Evolutionary conservation across 2,329 filamentous ascomycete genomes (phyloP).

Genomic region (Atkinsonella texensis): DNA sequence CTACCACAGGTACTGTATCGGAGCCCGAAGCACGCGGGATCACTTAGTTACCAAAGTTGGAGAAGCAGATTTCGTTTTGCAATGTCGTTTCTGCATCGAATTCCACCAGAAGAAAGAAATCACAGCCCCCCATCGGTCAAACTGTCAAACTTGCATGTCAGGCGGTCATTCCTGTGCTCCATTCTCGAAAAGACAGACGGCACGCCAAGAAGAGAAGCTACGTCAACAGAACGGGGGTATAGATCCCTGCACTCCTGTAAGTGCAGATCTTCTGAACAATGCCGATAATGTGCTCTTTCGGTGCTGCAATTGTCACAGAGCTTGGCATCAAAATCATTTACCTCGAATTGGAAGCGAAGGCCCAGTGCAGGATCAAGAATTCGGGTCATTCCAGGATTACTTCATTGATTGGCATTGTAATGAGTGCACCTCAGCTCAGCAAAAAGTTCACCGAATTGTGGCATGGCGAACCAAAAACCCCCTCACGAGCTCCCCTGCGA

Average conservation of each 20-base stretch:
- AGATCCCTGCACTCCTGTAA: conserved; percentile 61
- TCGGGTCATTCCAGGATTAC: conserved; percentile 59
- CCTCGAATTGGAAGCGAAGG: conserved; percentile 32
- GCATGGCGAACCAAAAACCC: conserved; percentile 62
- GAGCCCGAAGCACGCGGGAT: conserved; percentile 60
- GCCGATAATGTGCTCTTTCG: conserved; percentile 68
- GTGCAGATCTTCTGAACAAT: conserved; percentile 59
- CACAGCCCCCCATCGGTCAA: conserved; percentile 55
- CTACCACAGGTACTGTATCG: conserved; percentile 77
- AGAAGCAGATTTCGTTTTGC: conserved; percentile 67
- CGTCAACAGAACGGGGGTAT: conserved; percentile 66
- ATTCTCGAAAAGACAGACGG: conserved; percentile 60
- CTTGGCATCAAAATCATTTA: conserved; percentile 77
- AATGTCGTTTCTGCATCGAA: conserved; percentile 78
- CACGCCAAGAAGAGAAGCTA: conserved; percentile 72
- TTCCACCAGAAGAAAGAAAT: conserved; percentile 54
- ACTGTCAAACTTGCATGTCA: conserved; percentile 58
- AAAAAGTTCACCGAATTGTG: conserved; percentile 66
- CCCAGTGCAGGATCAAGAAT: conserved; percentile 20
- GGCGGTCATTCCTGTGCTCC: conserved; percentile 59
- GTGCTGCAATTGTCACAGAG: conserved; percentile 63
- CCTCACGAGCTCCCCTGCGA: conserved; percentile 19
- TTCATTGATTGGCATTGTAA: conserved; percentile 65
- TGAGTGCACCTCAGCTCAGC: conserved; percentile 53
- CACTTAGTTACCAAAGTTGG: conserved; percentile 81